Conservation (phyloP, 257 asterid genomes). For the Paulownia fortunei region DNA sequence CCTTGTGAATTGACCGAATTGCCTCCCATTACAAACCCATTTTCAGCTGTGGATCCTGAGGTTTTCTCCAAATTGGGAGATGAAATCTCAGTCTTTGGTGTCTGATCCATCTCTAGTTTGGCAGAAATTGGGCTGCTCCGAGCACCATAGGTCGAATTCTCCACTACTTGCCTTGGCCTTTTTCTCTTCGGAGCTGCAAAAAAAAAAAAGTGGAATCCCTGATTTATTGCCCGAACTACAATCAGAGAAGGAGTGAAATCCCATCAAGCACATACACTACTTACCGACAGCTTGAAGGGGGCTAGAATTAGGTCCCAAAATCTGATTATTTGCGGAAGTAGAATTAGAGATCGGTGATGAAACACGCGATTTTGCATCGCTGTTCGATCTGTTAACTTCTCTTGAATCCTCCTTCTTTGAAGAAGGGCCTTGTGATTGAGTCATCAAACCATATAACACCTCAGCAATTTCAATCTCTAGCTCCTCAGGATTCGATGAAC, state of each 20-base stretch:
- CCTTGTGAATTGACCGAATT: slow-evolving; percentile 46
- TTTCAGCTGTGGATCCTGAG: slow-evolving; percentile 54
- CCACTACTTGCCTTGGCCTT: slow-evolving; percentile 77
- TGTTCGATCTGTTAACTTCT: slow-evolving; percentile 66
- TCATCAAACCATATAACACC: slow-evolving; percentile 84
- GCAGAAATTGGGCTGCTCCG: slow-evolving; percentile 58
- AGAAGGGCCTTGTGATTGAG: slow-evolving; percentile 75
- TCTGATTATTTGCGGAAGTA: background rate
- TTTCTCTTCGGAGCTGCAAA: slow-evolving; percentile 83
- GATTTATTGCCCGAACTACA: background rate
- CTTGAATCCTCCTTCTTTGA: slow-evolving; percentile 72
- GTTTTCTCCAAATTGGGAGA: slow-evolving; percentile 58
- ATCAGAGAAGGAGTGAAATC: background rate
- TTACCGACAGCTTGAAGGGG: slow-evolving; percentile 78
- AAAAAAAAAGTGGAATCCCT: background rate
- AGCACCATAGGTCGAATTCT: slow-evolving; percentile 48
- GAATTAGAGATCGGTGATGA: slow-evolving; percentile 28
- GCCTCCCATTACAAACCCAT: slow-evolving; percentile 47
- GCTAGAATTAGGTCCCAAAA: slow-evolving; percentile 31
- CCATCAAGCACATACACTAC: slow-evolving; percentile 20
- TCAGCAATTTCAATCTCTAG: slow-evolving; percentile 95
- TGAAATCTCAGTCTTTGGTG: slow-evolving; percentile 53
- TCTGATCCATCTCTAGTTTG: slow-evolving; percentile 62
- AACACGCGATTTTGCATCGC: slow-evolving; percentile 55
- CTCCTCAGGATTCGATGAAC: slow-evolving; percentile 83